Percentiles rank a stretch among this genome's conserved stretches.
Conservation (phyloP, 2,329 filamentous ascomycete species). For the Xylaria sp. region DNA sequence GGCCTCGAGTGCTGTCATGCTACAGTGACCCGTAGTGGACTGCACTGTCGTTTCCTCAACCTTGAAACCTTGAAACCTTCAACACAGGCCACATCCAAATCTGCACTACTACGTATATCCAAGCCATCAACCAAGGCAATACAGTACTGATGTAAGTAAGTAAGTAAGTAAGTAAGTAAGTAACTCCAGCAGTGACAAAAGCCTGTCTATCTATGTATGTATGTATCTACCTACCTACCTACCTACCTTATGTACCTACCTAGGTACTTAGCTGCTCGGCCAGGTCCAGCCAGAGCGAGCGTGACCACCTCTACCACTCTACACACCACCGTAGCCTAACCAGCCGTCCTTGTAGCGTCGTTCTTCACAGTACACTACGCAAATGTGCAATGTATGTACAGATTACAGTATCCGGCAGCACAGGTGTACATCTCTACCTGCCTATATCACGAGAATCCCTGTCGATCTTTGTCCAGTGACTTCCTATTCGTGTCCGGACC, state of each 20-base stretch:
- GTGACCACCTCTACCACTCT: constrained; percentile 20
- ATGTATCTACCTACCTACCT: no score
- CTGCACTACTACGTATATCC: background rate
- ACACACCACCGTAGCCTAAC: background rate
- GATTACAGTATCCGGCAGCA: background rate
- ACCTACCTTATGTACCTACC: no score
- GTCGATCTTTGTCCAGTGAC: constrained; percentile 31
- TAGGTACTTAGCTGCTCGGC: constrained; percentile 5
- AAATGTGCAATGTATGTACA: background rate
- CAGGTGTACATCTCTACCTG: constrained; percentile 9
- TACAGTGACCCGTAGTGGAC: constrained; percentile 38
- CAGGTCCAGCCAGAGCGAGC: constrained; percentile 17
- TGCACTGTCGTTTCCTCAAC: constrained; percentile 32
- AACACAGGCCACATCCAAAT: background rate
- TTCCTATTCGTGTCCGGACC: constrained; percentile 7
- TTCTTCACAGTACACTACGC: constrained; percentile 16
- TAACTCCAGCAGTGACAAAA: constrained; percentile 27
- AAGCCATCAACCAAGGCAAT: constrained; percentile 12
- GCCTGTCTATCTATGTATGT: no score
- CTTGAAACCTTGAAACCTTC: no score
- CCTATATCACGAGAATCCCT: constrained; percentile 19
- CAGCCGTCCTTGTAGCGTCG: constrained; percentile 19
- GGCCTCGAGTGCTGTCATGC: constrained; percentile 39
- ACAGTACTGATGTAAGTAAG: no score
- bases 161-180: no score